phyloP scores from a whole-genome alignment of 371 early-diverging fungal species.

The Mortierella sp. region DNA sequence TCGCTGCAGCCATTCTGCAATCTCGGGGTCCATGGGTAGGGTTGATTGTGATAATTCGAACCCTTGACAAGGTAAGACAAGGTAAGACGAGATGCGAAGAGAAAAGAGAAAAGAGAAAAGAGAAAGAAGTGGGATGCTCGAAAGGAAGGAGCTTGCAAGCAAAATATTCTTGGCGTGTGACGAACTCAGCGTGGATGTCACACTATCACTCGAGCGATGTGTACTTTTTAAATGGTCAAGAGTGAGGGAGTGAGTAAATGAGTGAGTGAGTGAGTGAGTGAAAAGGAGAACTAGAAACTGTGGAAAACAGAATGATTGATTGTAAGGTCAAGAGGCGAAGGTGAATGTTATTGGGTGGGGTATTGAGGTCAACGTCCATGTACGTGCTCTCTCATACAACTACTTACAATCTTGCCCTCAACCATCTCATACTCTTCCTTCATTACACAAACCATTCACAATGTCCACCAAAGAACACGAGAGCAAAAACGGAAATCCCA shows the following conservation, averaged over 20 bases:
- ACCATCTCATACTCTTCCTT: neutral
- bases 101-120: neutral
- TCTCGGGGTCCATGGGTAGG: conserved; percentile 46
- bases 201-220: neutral
- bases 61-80: neutral
- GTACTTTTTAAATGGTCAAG: neutral
- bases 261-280: neutral
- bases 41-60: neutral
- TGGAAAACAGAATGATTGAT: neutral
- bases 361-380: neutral
- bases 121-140: neutral
- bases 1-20: conserved; percentile 52
- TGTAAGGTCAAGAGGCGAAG: no score
- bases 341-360: no score
- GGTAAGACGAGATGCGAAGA: neutral
- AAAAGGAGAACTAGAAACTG: neutral
- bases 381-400: neutral
- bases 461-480: neutral
- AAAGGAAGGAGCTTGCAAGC: neutral
- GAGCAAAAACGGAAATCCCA: conserved; percentile 60
- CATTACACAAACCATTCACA: neutral
- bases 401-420: neutral
- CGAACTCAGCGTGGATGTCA: no score
- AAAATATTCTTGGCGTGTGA: neutral
- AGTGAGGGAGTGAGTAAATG: neutral